Evolutionary conservation across 192 early-diverging fungal species (phyloP), one percentile per base, ranked within the genome.

Genomic region (Rhizophagus prolifer): DNA sequence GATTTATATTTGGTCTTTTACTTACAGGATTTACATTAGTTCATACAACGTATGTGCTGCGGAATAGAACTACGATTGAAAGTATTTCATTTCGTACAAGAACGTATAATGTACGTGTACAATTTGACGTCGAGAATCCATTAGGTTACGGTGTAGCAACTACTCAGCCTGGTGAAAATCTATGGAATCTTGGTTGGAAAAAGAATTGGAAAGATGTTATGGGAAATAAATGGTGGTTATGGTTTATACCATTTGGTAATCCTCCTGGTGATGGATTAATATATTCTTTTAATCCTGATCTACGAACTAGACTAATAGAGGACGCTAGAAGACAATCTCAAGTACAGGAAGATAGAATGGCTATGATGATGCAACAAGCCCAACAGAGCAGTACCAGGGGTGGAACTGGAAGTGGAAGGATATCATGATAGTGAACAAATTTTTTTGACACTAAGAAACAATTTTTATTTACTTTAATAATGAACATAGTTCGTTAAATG

Each of bases 61-160:
- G 80, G 21, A 89, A 89, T 59, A 80, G 84, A 41, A 89, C 88
- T 2, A 89, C 88, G 1, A 88, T 89, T 31, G 88, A 89, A 46
- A 34, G 50, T 58, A 64, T 63, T 38, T 31, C 41, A 75, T 38
- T 26, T 26, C 44, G 72, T 28, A 14, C 46, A 31, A 61, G 78
- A 26, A 38, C 36, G 23, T 74, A 61, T 16, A 7, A 69, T 46
- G 21, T 70, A 41, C 30, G 46, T 65, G 36, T 78, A 44, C 67
- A 79, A 58, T 75, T 75, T 72, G 64, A 82, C 44, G 16, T 75
- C 28, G 68, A 73, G 13, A 75, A 66, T 68, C 75, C 12, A 47
- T 65, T 75, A 34, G 74, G 67, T 4, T 81, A 82, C 58, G 79
- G 70, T 9, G 77, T 85, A 12, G 71, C 81, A 41, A 78, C 74